phyloP scores from a whole-genome alignment of 1,284 basidiomycete genomes.

The Mycosarcoma mackinlayi region DNA sequence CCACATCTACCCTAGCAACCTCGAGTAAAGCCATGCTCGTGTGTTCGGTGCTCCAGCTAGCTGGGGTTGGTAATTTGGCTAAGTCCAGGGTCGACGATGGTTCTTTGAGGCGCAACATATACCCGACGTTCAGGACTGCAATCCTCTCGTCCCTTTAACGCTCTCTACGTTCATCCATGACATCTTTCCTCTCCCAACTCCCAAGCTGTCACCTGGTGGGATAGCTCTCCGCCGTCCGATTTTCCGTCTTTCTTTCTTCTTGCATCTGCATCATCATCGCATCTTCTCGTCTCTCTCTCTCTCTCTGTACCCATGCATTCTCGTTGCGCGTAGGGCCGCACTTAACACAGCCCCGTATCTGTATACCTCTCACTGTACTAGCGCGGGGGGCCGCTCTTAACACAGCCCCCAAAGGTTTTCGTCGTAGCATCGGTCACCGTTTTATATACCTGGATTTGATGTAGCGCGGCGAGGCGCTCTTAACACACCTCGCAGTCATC shows the following conservation, averaged over 20 bases:
- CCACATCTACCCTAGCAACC: constrained; percentile 65
- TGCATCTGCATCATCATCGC: constrained; percentile 40
- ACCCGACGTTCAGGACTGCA: constrained; percentile 11
- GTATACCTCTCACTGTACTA: constrained; percentile 14
- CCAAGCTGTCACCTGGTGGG: constrained; percentile 5
- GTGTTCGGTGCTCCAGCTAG: constrained; percentile 5
- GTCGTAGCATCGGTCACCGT: constrained; percentile 19
- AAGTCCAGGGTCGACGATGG: not conserved
- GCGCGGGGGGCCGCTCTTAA: constrained; percentile 50
- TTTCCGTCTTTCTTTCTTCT: constrained; percentile 10
- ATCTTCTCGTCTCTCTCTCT: constrained; percentile 15
- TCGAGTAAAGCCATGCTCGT: constrained; percentile 33
- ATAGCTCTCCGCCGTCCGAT: constrained; percentile 1
- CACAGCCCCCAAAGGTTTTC: constrained; percentile 30
- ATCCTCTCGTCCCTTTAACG: not conserved
- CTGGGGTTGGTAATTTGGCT: not conserved
- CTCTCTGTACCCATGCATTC: constrained; percentile 25
- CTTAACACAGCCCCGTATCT: constrained; percentile 48
- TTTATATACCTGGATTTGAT: constrained; percentile 50
- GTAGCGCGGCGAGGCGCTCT: constrained; percentile 52
- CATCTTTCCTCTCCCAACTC: constrained; percentile 6
- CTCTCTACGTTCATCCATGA: constrained; percentile 7
- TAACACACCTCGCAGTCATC: constrained; percentile 52
- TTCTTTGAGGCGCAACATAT: constrained; percentile 6
- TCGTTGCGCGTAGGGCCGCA: constrained; percentile 44